A percentile compares a stretch with the other conserved stretches of the same genome.
These are phyloP conservation scores for Mucor racemosus DNA, from an alignment of 371 early-diverging fungal species.

Conservation along the genomic window DNA sequence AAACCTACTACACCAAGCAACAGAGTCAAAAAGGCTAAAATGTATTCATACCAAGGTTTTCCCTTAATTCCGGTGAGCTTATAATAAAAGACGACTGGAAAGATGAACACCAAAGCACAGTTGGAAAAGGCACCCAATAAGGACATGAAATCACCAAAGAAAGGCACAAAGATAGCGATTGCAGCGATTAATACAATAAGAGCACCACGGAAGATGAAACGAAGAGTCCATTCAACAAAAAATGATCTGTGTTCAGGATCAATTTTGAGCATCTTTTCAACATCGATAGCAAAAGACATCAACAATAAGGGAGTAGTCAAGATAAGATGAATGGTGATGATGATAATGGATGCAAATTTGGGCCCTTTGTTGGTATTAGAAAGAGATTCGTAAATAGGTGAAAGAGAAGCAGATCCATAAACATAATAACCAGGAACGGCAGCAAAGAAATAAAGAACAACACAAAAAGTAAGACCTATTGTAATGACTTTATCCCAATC, in stretches of 20 bases:
- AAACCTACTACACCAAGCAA: conserved; percentile 63
- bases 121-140: conserved; percentile 74
- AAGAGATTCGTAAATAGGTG: conserved; percentile 66
- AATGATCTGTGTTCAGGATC: conserved; percentile 35
- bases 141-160: conserved; percentile 76
- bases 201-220: conserved; percentile 48
- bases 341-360: conserved; percentile 68
- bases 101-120: conserved; percentile 67
- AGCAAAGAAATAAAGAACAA: conserved; percentile 74
- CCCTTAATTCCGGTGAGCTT: conserved; percentile 59
- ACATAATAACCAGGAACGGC: conserved; percentile 82
- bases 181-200: conserved; percentile 49
- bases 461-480: conserved; percentile 69
- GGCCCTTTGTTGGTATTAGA: conserved; percentile 57
- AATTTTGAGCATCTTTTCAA: conserved; percentile 60
- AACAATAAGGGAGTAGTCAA: conserved; percentile 83
- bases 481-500: conserved; percentile 77
- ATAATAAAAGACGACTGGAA: conserved; percentile 72
- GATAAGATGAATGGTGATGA: conserved; percentile 83
- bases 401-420: conserved; percentile 71
- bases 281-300: conserved; percentile 79
- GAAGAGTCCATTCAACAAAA: conserved; percentile 44
- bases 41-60: conserved; percentile 41
- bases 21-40: conserved; percentile 55
- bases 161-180: conserved; percentile 68